Evolutionary conservation across 192 early-diverging fungal species (phyloP), one percentile per base, ranked within the genome.

Genomic region (Podila epicladia): DNA sequence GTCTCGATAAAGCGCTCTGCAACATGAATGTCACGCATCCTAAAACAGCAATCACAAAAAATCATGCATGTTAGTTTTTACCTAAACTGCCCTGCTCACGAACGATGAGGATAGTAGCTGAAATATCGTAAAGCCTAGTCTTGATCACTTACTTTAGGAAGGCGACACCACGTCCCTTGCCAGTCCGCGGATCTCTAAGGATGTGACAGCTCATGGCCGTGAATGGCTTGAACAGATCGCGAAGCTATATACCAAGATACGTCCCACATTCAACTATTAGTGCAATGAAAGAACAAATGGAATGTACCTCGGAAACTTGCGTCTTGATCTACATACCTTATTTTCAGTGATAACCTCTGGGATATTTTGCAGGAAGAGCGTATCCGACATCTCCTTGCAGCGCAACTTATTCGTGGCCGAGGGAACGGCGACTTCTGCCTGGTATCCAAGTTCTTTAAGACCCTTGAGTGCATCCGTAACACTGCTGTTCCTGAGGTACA

Each of bases 321-420:
- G 28, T 6, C 13, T 33, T 33, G 48, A 38, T 32, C 9, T 6
- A 17, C 4, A 19, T 59, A 80, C 77, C 71, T 80, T 80, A 19
- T 59, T 51, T 24, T 80, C 77, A 28, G 68, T 73, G 53, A 80
- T 73, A 58, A 69, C 50, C 22, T 61, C 32, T 4, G 77, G 77
- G 29, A 80, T 80, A 49, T 80, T 80, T 28, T 80, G 77, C 28
- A 80, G 35, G 64, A 80, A 80, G 26, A 80, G 63, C 15, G 67
- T 71, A 32, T 80, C 77, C 2, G 77, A 80, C 29, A 55, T 64
- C 4, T 62, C 65, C 26, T 80, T 80, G 63, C 77, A 80, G 26
- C 77, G 77, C 11, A 80, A 35, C 33, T 80, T 80, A 35, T 80
- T 71, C 19, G 77, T 80, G 2, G 77, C 77, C 3, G 77, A 80